A percentile compares a stretch with the other conserved stretches of the same genome.
Evolutionary conservation across 176 grass and related monocot genomes (phyloP).

Genomic region (Oryza meyeriana): DNA sequence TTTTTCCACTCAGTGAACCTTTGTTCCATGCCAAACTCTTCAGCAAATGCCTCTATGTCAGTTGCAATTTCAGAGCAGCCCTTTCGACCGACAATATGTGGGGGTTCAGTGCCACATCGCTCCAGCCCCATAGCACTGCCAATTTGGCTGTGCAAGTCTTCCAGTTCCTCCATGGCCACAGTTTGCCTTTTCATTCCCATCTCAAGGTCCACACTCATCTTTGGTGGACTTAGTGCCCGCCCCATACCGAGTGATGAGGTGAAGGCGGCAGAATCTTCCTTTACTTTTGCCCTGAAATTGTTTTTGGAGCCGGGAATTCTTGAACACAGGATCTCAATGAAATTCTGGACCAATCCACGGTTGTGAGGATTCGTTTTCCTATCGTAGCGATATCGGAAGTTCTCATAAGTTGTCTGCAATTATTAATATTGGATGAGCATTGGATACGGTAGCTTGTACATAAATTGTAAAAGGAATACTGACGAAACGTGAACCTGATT

Average conservation of each 20-base stretch:
- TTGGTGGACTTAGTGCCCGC: conserved; percentile 27
- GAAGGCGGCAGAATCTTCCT: conserved; percentile 57
- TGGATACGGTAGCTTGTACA: conserved; percentile 1
- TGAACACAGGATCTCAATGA: conserved; percentile 68
- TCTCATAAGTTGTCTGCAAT: conserved; percentile 95
- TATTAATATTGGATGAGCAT: conserved; percentile 4
- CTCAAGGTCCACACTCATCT: conserved; percentile 76
- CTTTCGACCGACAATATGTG: conserved; percentile 44
- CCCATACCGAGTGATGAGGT: conserved; percentile 42
- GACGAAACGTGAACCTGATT: conserved; percentile 67
- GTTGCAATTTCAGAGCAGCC: conserved; percentile 61
- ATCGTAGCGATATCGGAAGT: conserved; percentile 77
- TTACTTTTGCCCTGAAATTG: conserved; percentile 66
- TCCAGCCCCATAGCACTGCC: conserved; percentile 53
- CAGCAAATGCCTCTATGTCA: conserved; percentile 64
- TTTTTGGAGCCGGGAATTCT: conserved; percentile 71
- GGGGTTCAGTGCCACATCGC: conserved; percentile 58
- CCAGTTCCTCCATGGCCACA: conserved; percentile 58
- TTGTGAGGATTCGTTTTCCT: conserved; percentile 83
- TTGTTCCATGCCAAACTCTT: conserved; percentile 62
- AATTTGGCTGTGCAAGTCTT: conserved; percentile 70
- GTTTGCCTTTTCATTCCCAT: conserved; percentile 50
- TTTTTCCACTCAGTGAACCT: conserved; percentile 45
- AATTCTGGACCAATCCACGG: conserved; percentile 52
- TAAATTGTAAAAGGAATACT: conserved; percentile 5